These are phyloP conservation scores for Endotrypanum monterogeii DNA, from an alignment of 208 protist genomes.

Conservation along the genomic window DNA sequence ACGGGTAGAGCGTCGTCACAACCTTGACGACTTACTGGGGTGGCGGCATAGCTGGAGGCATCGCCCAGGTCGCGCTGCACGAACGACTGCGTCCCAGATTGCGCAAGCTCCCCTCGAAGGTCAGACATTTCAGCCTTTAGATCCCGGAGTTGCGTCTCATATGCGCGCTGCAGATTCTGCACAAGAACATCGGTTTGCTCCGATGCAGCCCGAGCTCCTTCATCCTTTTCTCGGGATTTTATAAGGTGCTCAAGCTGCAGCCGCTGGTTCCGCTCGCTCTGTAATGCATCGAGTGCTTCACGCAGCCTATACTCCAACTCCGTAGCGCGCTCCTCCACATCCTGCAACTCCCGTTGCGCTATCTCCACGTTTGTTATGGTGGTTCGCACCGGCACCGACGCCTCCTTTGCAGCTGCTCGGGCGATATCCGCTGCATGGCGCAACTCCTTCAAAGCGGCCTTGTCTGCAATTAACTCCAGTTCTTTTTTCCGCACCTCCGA, in stretches of 20 bases:
- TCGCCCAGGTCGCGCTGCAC: background rate
- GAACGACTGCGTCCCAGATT: constrained; percentile 1
- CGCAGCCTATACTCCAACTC: constrained; percentile 36
- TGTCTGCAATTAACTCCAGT: constrained; percentile 7
- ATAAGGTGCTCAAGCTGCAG: constrained; percentile 28
- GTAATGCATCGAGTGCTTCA: constrained; percentile 27
- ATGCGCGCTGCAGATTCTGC: constrained; percentile 11
- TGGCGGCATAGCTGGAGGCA: constrained; percentile 5
- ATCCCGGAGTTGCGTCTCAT: constrained; percentile 25
- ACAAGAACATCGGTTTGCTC: background rate
- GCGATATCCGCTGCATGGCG: constrained; percentile 6
- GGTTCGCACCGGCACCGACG: background rate
- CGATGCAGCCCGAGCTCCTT: background rate
- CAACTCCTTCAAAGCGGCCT: constrained; percentile 24
- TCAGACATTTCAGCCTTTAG: constrained; percentile 25
- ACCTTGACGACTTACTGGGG: background rate
- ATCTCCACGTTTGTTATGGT: constrained; percentile 23
- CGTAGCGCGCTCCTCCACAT: constrained; percentile 19
- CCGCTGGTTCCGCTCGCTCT: constrained; percentile 42
- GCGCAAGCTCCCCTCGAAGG: constrained; percentile 14
- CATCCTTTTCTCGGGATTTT: constrained; percentile 21
- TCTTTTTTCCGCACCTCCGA: constrained; percentile 35
- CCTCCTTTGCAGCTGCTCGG: background rate
- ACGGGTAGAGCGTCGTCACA: background rate
- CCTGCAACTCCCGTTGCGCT: constrained; percentile 24